Evolutionary conservation across 805 yeast species (phyloP).

Genomic region (Wickerhamomyces chaumierensis): DNA sequence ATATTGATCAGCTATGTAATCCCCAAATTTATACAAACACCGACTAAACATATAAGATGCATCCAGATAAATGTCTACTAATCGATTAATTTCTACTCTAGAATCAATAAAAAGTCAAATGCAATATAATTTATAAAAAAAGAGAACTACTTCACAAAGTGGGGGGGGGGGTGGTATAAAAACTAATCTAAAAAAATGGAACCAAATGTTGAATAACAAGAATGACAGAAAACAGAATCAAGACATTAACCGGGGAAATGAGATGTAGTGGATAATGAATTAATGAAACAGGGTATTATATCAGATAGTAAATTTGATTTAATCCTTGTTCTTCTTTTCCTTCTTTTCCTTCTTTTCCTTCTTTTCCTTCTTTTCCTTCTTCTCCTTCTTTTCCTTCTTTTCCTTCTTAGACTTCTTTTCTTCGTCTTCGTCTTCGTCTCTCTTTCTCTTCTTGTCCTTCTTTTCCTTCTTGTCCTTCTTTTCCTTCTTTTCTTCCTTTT

Average conservation of each 20-base stretch:
- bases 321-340: slow-evolving; percentile 1
- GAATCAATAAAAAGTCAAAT: not conserved
- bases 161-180: not conserved
- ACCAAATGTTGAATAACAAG: not conserved
- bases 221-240: not conserved
- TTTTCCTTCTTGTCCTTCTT: slow-evolving; percentile 24
- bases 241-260: no score
- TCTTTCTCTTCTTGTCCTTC: slow-evolving; percentile 25
- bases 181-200: not conserved
- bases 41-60: no score
- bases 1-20: no score
- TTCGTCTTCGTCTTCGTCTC: slow-evolving; percentile 23
- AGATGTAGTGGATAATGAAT: no score
- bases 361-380: slow-evolving; percentile 8
- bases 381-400: slow-evolving; percentile 12
- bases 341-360: slow-evolving; percentile 12
- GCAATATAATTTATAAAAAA: not conserved
- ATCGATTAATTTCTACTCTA: no score
- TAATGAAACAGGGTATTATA: no score
- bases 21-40: no score
- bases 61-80: no score
- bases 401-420: slow-evolving; percentile 18
- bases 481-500: slow-evolving; percentile 23
- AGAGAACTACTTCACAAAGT: not conserved
- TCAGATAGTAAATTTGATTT: no score